Base-by-base conservation (phyloP, 192 early-diverging fungal genomes). In the Rhizoclosmatium sp. region DNA sequence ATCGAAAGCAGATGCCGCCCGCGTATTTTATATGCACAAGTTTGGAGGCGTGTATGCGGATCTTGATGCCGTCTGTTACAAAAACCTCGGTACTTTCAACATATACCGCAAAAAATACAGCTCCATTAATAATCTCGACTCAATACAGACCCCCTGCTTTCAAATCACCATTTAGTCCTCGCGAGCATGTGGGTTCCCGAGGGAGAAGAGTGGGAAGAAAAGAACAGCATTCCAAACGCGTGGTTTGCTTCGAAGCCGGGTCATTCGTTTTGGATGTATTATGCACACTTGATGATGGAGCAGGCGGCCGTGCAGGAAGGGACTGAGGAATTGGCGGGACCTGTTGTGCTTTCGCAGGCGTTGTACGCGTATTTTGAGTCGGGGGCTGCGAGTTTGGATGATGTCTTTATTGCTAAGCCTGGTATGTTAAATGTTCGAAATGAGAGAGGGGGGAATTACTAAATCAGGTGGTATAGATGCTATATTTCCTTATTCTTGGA, bases 31-130 rank as follows among this genome's bases (percentile, higher is more conserved):
- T 59, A 71, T 85, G 82, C 66, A 84, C 69, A 71, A 69, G 47
- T 84, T 69, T 49, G 84, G 84, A 44, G 82, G 84, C 47, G 69
- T 85, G n/a, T 85, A 84, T 59, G 76, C 72, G 4, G 84, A 85
- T 69, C 62, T 85, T 10, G 84, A 85, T 62, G 42, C 70, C 1
- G 72, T n/a, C 23, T 44, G 46, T 9, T 75, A 64, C 21, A 60
- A 62, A 40, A 56, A 56, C 9, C 44, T 75, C 16, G 66, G 66
- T 65, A 19, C 10, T 0, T 0, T 31, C 0, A 12, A 12, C 16
- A 12, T n/a, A n/a, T n/a, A n/a, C n/a, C n/a, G n/a, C 12, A n/a
- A 56, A n/a, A n/a, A 9, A 56, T 9, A 56, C 54, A 56, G 54
- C 54, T 14, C 19, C 54, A 56, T 56, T 56, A n/a, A 56, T 56